Evolutionary conservation across 495 filamentous ascomycete species (phyloP).

Genomic region (Aspergillus biplanus): DNA sequence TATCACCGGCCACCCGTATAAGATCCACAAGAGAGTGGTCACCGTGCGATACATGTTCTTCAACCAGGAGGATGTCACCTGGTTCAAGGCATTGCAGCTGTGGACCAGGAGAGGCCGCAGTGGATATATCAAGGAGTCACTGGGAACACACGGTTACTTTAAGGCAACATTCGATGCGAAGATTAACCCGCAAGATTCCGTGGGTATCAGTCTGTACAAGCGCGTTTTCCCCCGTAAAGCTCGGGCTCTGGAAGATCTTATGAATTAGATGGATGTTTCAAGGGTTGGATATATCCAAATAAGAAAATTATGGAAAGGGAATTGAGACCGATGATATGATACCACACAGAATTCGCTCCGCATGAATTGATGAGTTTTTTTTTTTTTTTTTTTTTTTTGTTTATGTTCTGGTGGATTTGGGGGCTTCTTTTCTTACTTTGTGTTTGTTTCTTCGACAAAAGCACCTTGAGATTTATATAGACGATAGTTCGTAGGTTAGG

Average conservation of each 20-base stretch:
- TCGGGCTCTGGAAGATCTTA: slow-evolving; percentile 50
- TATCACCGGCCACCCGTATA: slow-evolving; percentile 93
- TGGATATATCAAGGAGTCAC: slow-evolving; percentile 88
- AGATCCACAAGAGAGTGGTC: slow-evolving; percentile 96
- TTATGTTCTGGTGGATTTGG: not conserved
- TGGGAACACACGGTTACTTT: slow-evolving; percentile 98
- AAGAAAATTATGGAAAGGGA: no score
- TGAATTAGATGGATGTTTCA: slow-evolving; percentile 18
- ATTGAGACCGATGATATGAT: slow-evolving; percentile 29
- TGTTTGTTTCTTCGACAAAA: slow-evolving; percentile 3
- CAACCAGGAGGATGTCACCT: slow-evolving; percentile 88
- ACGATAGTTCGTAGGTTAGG: not conserved
- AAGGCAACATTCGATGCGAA: slow-evolving; percentile 96
- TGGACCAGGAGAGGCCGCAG: slow-evolving; percentile 90
- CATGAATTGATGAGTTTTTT: slow-evolving; percentile 35
- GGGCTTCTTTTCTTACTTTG: not conserved
- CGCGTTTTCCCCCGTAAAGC: slow-evolving; percentile 82
- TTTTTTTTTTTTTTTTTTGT: not conserved
- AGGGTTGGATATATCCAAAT: no score
- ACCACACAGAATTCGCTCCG: slow-evolving; percentile 30
- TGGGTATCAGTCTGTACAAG: slow-evolving; percentile 94
- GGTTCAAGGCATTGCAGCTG: slow-evolving; percentile 94
- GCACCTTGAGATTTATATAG: slow-evolving; percentile 11
- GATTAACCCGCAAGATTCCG: slow-evolving; percentile 91
- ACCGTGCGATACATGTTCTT: slow-evolving; percentile 99